Evolutionary conservation across 352 stramenopile species (phyloP).

Genomic region (Paralagenidium karlingii): DNA sequence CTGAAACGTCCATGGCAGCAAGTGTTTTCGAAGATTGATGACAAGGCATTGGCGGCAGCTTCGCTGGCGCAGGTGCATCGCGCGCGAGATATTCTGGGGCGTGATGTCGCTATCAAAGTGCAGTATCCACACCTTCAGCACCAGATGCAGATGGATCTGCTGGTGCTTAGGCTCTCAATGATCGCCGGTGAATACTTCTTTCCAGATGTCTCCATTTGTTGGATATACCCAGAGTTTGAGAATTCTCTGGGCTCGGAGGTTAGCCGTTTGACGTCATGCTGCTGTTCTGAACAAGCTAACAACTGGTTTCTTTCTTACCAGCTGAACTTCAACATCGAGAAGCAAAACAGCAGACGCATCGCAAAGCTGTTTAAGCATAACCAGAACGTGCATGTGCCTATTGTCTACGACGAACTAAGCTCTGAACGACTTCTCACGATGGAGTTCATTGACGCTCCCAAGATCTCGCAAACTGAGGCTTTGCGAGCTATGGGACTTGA

Average conservation of each 20-base stretch:
- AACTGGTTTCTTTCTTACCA: conserved; percentile 10
- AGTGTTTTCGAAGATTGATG: conserved; percentile 85
- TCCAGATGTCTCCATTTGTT: conserved; percentile 85
- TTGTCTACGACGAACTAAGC: conserved; percentile 78
- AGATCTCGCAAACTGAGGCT: conserved; percentile 83
- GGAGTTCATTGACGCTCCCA: conserved; percentile 94
- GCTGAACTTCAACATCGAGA: conserved; percentile 81
- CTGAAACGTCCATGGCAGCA: conserved; percentile 60
- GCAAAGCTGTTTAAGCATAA: conserved; percentile 39
- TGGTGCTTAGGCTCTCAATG: conserved; percentile 51
- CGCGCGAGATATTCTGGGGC: conserved; percentile 77
- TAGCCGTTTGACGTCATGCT: not conserved
- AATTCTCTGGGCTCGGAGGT: conserved; percentile 55
- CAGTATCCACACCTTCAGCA: conserved; percentile 84
- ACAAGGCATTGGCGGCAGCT: conserved; percentile 88
- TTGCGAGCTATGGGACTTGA: conserved; percentile 77
- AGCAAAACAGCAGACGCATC: conserved; percentile 63
- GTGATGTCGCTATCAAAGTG: conserved; percentile 93
- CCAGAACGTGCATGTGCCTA: conserved; percentile 60
- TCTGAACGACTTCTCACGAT: conserved; percentile 91
- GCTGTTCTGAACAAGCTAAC: no score
- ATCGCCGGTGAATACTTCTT: conserved; percentile 73
- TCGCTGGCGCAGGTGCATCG: conserved; percentile 94
- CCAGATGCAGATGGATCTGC: conserved; percentile 68
- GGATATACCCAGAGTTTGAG: conserved; percentile 95